Evolutionary conservation across 2,329 filamentous ascomycete genomes (phyloP).

Genomic region (Talaromyces sp.): DNA sequence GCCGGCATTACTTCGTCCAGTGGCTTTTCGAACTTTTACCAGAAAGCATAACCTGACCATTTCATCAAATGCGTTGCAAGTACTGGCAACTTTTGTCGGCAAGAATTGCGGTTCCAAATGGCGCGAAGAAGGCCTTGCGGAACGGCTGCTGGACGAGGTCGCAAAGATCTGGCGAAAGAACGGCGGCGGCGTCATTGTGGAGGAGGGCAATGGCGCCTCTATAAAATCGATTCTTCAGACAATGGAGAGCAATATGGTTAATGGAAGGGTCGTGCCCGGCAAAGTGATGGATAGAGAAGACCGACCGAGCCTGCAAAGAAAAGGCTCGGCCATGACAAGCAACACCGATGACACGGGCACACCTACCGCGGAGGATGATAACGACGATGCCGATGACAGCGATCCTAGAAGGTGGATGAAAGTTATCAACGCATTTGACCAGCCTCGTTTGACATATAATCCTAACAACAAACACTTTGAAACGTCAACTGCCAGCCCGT

Average conservation of each 20-base stretch:
- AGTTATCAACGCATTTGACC: slow-evolving; percentile 76
- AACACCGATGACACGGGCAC: slow-evolving; percentile 18
- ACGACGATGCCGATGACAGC: slow-evolving; percentile 53
- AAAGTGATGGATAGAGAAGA: slow-evolving; percentile 41
- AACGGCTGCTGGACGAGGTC: slow-evolving; percentile 86
- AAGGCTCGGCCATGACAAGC: slow-evolving; percentile 34
- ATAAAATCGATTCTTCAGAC: slow-evolving; percentile 78
- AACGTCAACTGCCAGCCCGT: slow-evolving; percentile 60
- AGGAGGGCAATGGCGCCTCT: slow-evolving; percentile 62
- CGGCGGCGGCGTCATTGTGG: slow-evolving; percentile 85
- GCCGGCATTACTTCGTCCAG: slow-evolving; percentile 75
- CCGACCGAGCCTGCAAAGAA: slow-evolving; percentile 32
- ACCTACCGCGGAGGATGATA: slow-evolving; percentile 38
- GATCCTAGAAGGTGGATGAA: slow-evolving; percentile 81
- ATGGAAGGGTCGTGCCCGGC: slow-evolving; percentile 54
- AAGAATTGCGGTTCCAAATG: slow-evolving; percentile 92
- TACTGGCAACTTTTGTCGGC: slow-evolving; percentile 83
- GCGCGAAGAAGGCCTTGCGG: slow-evolving; percentile 90
- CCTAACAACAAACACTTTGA: slow-evolving; percentile 82
- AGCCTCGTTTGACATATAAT: slow-evolving; percentile 56
- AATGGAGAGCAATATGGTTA: slow-evolving; percentile 81
- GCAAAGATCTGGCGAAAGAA: slow-evolving; percentile 88
- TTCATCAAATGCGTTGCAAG: slow-evolving; percentile 77
- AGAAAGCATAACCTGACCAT: slow-evolving; percentile 96
- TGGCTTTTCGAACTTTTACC: slow-evolving; percentile 93